Base-by-base conservation (phyloP, 169 alveolate species). In the Plasmodium ovale region DNA sequence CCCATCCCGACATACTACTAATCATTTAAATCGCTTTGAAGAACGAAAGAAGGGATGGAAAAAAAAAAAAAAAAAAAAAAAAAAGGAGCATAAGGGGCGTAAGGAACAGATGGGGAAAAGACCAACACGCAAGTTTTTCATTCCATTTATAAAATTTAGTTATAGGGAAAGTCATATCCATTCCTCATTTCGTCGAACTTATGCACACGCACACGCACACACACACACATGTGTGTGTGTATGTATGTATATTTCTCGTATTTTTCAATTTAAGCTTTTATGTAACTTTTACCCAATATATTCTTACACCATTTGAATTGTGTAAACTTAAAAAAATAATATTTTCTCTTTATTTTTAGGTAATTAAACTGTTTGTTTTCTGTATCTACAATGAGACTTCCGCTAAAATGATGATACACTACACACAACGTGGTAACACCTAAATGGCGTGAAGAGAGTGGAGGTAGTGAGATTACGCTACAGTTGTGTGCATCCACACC, bases 221-320 rank as follows among this genome's bases (percentile, higher is more conserved):
- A 39, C 9, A 68, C 54, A n/a, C n/a, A n/a, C n/a, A n/a, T n/a
- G n/a, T n/a, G 27, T 68, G 56, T 31, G 82, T 68, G 82, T 68
- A 7, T 10, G 37, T 53, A 58, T 68, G 56, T 23, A 29, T 27
- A n/a, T 31, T 42, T 68, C 35, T 65, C 33, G 42, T 33, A 65
- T 51, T 25, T 65, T 10, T 65, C 29, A 65, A 37, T 65, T 65
- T 65, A 16, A 10, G 47, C 3, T 65, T 25, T 47, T 65, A 33
- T 23, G 23, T 35, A 65, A 16, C 54, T 6, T 47, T 16, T 47
- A n/a, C 19, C 35, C 51, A 19, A 9, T 65, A 35, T 65, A 12
- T 65, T 33, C 9, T 39, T 39, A 6, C 51, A 39, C 19, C 27
- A 65, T 65, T 65, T 65, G 73, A 21, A 47, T 65, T 65, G 33